Evolutionary conservation across 805 yeast genomes (phyloP).

Genomic region (Metschnikowia bowlesiae): DNA sequence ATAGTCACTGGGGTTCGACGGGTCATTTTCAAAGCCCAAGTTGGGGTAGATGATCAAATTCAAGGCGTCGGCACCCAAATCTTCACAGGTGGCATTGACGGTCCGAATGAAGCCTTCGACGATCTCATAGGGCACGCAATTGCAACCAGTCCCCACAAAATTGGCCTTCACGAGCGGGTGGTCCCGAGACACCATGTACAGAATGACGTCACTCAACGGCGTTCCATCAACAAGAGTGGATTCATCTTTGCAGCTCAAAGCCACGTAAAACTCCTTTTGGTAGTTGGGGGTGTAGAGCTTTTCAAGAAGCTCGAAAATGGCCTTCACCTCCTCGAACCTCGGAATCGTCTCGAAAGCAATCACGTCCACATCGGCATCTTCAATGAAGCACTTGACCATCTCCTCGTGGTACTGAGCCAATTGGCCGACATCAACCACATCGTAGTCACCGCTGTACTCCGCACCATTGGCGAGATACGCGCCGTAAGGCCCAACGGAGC

Average conservation of each 20-base stretch:
- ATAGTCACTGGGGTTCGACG: conserved; percentile 30
- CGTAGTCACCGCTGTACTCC: conserved; percentile 71
- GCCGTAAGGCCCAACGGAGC: conserved; percentile 76
- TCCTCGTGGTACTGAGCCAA: conserved; percentile 50
- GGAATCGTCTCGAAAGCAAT: conserved; percentile 76
- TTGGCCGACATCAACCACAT: conserved; percentile 31
- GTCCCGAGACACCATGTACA: conserved; percentile 26
- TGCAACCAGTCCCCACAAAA: conserved; percentile 57
- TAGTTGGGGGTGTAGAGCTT: conserved; percentile 17
- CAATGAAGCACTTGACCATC: conserved; percentile 36
- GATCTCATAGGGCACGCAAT: conserved; percentile 52
- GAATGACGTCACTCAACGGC: conserved; percentile 19
- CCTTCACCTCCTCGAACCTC: conserved; percentile 50
- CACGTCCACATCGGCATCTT: conserved; percentile 45
- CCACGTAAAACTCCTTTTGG: conserved; percentile 42
- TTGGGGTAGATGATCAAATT: conserved; percentile 67
- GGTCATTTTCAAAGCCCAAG: conserved; percentile 65
- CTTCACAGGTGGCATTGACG: conserved; percentile 19
- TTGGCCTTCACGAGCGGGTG: conserved; percentile 15
- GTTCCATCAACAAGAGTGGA: conserved; percentile 31
- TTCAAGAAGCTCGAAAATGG: conserved; percentile 40
- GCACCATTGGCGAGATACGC: conserved; percentile 63
- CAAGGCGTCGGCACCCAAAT: conserved; percentile 12
- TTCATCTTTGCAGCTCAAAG: conserved; percentile 28
- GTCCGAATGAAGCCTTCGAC: conserved; percentile 39